These are phyloP conservation scores for Arachnopeziza araneosa DNA, from an alignment of 2,329 filamentous ascomycete species.

Conservation along the genomic window DNA sequence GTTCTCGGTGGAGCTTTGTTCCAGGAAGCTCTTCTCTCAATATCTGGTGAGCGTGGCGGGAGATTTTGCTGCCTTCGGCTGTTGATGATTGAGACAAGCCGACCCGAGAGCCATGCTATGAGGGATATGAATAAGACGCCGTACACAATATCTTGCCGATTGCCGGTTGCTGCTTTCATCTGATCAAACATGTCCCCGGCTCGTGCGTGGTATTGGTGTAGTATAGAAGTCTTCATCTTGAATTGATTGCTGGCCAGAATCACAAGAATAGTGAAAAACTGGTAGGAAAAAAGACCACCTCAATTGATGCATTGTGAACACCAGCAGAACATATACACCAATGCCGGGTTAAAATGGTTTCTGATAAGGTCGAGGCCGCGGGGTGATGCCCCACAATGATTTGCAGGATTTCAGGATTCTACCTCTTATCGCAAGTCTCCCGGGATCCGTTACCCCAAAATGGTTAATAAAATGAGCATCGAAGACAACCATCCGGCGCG, in stretches of 20 bases:
- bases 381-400: neutral
- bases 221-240: slow-evolving; percentile 10
- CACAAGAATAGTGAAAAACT: neutral
- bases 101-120: slow-evolving; percentile 20
- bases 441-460: neutral
- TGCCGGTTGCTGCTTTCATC: slow-evolving; percentile 3
- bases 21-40: slow-evolving; percentile 23
- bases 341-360: neutral
- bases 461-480: neutral
- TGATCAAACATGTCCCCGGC: slow-evolving; percentile 7
- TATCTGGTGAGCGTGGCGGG: slow-evolving; percentile 20
- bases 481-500: neutral
- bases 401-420: neutral
- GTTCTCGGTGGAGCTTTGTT: slow-evolving; percentile 24
- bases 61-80: neutral
- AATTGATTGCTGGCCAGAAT: neutral
- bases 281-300: neutral
- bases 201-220: slow-evolving; percentile 6
- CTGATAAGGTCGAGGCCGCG: neutral
- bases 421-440: neutral
- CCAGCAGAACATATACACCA: neutral
- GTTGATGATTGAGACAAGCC: neutral
- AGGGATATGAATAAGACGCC: slow-evolving; percentile 12
- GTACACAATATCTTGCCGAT: slow-evolving; percentile 20
- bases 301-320: neutral